Base-by-base conservation (phyloP, 805 yeast species). In the Metschnikowia borealis region DNA sequence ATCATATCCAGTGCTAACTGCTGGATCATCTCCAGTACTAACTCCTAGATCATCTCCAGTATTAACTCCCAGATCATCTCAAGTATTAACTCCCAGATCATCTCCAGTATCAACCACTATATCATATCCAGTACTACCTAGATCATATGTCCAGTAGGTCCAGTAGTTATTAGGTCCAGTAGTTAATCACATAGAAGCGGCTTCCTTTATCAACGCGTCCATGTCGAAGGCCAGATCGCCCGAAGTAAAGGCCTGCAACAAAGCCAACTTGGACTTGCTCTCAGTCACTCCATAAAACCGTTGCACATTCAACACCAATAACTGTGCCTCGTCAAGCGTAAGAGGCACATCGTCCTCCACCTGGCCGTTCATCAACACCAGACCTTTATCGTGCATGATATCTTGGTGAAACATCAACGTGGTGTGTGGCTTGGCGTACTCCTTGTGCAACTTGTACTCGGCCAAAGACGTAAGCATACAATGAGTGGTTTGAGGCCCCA, bases 351-450 rank as follows among this genome's bases (percentile, higher is more conserved):
- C 91, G 45, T 74, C 70, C 62, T 90, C 96, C 3, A 90, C 82
- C 34, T 77, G 77, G 1, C 97, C 96, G 57, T 90, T 90, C 95
- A 91, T 87, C 56, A 94, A 71, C 0, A 88, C 88, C 0, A 88
- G 51, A 0, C 75, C 82, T 54, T 87, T 84, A 14, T 77, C 75
- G 0, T 74, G 67, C 5, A 70, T 71, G 46, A 92, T 69, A 49
- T 94, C 97, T 40, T 84, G 81, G 70, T 92, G 97, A 74, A 92
- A 87, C 67, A 83, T 81, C 54, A 94, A 73, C 0, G 96, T 88
- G 0, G 97, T 89, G 67, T 94, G 98, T 1, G 99, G 98, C 63
- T 89, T 85, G 8, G 99, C 96, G 67, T 77, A 94, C 63, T 92
- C 97, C 49, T 81, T 82, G 63, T 92, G 97, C 29, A 90, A 77